Percentiles rank a stretch among this genome's conserved stretches.
These are phyloP conservation scores for Xerocomus amazonicus DNA, from an alignment of 1,284 basidiomycete genomes.

Conservation along the genomic window DNA sequence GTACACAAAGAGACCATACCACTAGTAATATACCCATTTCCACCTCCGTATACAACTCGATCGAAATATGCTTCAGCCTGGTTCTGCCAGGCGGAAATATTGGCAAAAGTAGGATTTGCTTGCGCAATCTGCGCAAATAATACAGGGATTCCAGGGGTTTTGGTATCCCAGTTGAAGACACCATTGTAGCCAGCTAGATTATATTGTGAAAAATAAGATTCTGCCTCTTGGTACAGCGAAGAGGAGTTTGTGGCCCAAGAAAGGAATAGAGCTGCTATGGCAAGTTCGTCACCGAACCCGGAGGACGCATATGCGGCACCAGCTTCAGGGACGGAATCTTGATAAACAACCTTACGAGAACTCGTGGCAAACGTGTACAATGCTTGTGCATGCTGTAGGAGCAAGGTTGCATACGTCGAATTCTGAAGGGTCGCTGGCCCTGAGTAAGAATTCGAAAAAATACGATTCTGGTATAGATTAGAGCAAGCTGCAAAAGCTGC, in stretches of 20 bases:
- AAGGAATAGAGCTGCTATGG: slow-evolving; percentile 74
- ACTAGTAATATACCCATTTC: slow-evolving; percentile 50
- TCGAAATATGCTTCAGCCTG: slow-evolving; percentile 81
- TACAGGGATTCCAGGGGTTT: slow-evolving; percentile 71
- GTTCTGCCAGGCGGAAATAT: slow-evolving; percentile 63
- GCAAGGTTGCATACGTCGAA: slow-evolving; percentile 62
- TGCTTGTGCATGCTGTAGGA: slow-evolving; percentile 70
- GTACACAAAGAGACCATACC: slow-evolving; percentile 37
- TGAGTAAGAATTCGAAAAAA: slow-evolving; percentile 51
- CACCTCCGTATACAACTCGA: slow-evolving; percentile 55
- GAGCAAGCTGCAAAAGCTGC: slow-evolving; percentile 87
- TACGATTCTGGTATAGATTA: slow-evolving; percentile 64
- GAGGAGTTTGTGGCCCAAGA: slow-evolving; percentile 67
- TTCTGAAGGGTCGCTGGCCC: slow-evolving; percentile 69
- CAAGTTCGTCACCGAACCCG: slow-evolving; percentile 64
- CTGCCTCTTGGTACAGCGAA: slow-evolving; percentile 62
- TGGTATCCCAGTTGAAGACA: slow-evolving; percentile 90
- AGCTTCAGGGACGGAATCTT: slow-evolving; percentile 62
- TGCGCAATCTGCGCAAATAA: slow-evolving; percentile 68
- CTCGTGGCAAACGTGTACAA: slow-evolving; percentile 74
- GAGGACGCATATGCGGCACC: slow-evolving; percentile 72
- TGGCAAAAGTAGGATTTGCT: slow-evolving; percentile 46
- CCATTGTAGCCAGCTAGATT: slow-evolving; percentile 49
- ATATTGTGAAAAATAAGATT: slow-evolving; percentile 58
- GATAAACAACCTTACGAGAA: slow-evolving; percentile 56